Conservation (phyloP, 305 asterid genomes). For the Fraxinus floribunda region DNA sequence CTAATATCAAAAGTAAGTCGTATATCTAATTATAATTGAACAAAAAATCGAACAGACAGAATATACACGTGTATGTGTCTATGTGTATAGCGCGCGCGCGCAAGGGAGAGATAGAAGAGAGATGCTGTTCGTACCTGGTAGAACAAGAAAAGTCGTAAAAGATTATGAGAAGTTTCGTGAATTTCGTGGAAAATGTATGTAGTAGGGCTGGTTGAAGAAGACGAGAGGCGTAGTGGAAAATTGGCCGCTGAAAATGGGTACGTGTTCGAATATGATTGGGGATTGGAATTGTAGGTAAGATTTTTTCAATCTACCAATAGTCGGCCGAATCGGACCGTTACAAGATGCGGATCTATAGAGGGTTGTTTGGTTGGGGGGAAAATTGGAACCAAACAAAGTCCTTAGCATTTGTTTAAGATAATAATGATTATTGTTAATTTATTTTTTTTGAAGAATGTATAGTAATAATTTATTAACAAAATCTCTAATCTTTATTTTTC, state of each 20-base stretch:
- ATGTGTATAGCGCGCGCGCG: background rate
- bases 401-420: background rate
- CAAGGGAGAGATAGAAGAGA: background rate
- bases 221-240: background rate
- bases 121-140: background rate
- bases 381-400: background rate
- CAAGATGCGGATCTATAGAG: background rate
- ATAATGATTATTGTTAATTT: background rate
- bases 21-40: background rate
- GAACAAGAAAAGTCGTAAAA: background rate
- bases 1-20: background rate
- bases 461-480: background rate
- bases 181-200: background rate
- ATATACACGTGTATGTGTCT: background rate
- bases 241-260: background rate
- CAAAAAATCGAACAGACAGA: background rate
- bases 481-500: background rate
- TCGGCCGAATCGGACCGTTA: background rate
- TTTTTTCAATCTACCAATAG: background rate
- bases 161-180: background rate
- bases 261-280: background rate
- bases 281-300: background rate
- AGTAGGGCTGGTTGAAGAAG: background rate
- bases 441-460: background rate
- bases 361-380: background rate